These are phyloP conservation scores for Kodamaea plutei DNA, from an alignment of 1,139 yeast genomes.

Conservation along the genomic window DNA sequence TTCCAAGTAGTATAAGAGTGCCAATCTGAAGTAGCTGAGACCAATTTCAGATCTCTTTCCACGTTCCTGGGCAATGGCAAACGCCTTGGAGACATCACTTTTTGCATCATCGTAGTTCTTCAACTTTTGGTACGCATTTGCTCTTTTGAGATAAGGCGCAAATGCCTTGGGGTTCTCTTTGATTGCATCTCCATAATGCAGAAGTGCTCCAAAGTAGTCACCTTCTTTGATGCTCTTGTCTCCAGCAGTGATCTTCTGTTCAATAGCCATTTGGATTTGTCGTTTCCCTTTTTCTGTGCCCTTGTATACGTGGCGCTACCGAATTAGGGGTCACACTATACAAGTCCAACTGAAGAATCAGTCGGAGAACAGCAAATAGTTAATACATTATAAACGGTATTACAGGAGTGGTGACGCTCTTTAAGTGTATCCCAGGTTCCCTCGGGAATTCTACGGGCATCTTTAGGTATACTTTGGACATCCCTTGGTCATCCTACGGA, in stretches of 20 bases:
- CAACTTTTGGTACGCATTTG: conserved; percentile 54
- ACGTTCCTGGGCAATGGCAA: conserved; percentile 46
- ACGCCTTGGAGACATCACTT: conserved; percentile 52
- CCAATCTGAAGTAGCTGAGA: conserved; percentile 57
- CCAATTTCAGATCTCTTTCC: conserved; percentile 55
- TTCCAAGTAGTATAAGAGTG: conserved; percentile 44
- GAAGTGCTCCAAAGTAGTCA: conserved; percentile 37
- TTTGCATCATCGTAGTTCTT: conserved; percentile 48
- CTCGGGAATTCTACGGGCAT: too few species aligned
- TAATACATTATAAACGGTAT: too few species aligned
- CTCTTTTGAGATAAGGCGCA: conserved; percentile 48
- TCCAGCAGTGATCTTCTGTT: conserved; percentile 33
- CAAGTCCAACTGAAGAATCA: too few species aligned
- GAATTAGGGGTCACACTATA: too few species aligned
- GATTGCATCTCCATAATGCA: conserved; percentile 28
- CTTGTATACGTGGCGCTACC: too few species aligned
- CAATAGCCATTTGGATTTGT: conserved; percentile 47
- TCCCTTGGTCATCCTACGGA: too few species aligned
- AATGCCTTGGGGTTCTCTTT: conserved; percentile 45
- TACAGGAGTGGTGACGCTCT: too few species aligned
- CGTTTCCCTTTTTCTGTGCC: too few species aligned
- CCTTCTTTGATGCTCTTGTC: conserved; percentile 26
- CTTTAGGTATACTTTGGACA: too few species aligned
- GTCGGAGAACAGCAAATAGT: too few species aligned
- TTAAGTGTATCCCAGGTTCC: too few species aligned